phyloP scores from a whole-genome alignment of 2,329 filamentous ascomycete genomes.

The Penicillium sp. region DNA sequence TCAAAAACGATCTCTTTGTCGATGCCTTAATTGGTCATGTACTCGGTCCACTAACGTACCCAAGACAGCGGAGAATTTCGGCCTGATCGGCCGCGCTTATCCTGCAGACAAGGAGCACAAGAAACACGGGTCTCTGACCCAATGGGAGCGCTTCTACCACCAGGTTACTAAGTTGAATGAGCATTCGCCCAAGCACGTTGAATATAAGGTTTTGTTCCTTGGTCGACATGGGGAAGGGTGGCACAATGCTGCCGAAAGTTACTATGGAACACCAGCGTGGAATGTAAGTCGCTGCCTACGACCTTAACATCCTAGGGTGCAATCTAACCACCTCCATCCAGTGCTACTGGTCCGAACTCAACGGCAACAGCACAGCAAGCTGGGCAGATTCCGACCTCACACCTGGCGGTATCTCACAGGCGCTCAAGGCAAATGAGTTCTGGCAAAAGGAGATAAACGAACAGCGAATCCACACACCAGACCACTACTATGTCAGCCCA shows the following conservation, averaged over 20 bases:
- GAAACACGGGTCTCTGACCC: constrained; percentile 34
- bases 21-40: neutral
- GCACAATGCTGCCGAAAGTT: constrained; percentile 52
- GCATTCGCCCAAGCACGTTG: constrained; percentile 32
- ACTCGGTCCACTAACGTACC: neutral
- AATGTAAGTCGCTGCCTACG: constrained; percentile 38
- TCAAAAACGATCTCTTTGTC: no score
- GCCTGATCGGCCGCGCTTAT: constrained; percentile 43
- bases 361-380: constrained; percentile 46
- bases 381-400: constrained; percentile 54
- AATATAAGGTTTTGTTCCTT: constrained; percentile 51
- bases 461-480: constrained; percentile 44
- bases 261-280: constrained; percentile 53
- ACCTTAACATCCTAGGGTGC: neutral
- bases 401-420: constrained; percentile 43
- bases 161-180: constrained; percentile 43
- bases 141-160: constrained; percentile 50
- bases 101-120: constrained; percentile 27
- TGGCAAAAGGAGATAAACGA: constrained; percentile 42
- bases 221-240: constrained; percentile 54
- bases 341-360: constrained; percentile 51
- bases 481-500: constrained; percentile 49
- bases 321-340: constrained; percentile 15
- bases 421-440: constrained; percentile 37
- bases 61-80: constrained; percentile 40